Base-by-base conservation (phyloP, 805 yeast genomes). In the Nakazawaea pomicola region DNA sequence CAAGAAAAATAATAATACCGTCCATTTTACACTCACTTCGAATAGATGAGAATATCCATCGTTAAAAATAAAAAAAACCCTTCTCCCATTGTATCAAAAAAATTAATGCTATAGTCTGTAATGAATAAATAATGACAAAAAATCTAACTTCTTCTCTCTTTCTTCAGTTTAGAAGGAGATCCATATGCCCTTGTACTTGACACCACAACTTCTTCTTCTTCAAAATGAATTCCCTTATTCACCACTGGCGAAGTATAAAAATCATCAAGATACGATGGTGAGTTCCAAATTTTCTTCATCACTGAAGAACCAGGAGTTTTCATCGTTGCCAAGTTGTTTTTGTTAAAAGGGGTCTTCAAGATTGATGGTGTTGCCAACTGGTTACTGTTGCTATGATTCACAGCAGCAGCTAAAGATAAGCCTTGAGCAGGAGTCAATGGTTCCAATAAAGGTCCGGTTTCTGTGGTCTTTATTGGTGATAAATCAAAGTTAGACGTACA, bases 191-290 rank as follows among this genome's bases (percentile, higher is more conserved):
- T 40, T 10, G 38, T 27, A 19, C 43, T 40, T 15, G 39, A 34
- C 4, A 40, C 43, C 9, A 40, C 43, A 10, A 40, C 32, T 20
- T 40, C 43, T 17, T 40, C 43, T 18, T 40, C 40, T 25, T n/a
- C 43, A 18, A 39, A 39, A 21, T 18, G 31, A 12, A 34, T 20
- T 6, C 35, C 38, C 11, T 23, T 34, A 24, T 34, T 29, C 15
- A 42, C 38, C 14, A 37, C 38, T 8, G 77, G 76, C 17, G 82
- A 75, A 30, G 78, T 72, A 49, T 79, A 77, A 53, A 80, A 80
- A 50, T 80, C 87, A 45, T 80, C 86, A 43, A 79, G 62, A 51
- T 76, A 78, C 2, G 80, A 70, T 11, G 86, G 86, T 16, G 84
- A 77, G 50, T 76, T 72, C 83, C 85, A 78, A 33, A 76, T 61